Base-by-base conservation (phyloP, 768 basidiomycete genomes). In the Agrocybe praecox region DNA sequence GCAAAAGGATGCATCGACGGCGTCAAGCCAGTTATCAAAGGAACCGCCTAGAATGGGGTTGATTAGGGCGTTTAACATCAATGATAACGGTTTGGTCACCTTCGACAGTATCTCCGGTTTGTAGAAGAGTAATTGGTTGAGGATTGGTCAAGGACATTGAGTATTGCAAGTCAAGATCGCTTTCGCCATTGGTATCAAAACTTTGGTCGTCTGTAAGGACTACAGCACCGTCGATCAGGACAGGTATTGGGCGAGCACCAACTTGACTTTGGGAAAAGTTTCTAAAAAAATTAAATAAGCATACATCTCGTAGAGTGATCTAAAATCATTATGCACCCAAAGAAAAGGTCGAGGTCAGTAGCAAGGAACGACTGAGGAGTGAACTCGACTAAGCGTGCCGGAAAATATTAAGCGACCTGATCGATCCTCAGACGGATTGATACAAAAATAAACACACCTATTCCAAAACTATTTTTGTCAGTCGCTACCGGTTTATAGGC, bases 121-220 rank as follows among this genome's bases (percentile, higher is more conserved):
- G 80, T 47, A 78, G 72, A 24, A 81, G 66, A 1, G 74, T 77
- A 6, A 80, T 74, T 6, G 64, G 59, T 57, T 79, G 79, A 9
- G 69, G 65, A 10, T 62, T 67, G 2, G 74, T 74, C 14, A 86
- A 72, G 7, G 72, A 67, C 82, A 86, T 83, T 32, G 76, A 77
- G 53, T 83, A 85, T 67, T 85, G 68, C 9, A 87, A 72, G 67
- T 86, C 85, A 17, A 87, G 74, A 59, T 84, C 74, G 19, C 82
- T 80, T 64, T 87, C 84, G 48, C 78, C 83, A 59, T 83, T 84
- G 65, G 73, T 73, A 18, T 71, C 61, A 61, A 83, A 81, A 45
- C 77, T 72, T 59, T 70, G 65, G 36, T 74, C 48, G 5, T 53
- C 55, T 6, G 76, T 77, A 64, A 84, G 83, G 5, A 77, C 72